Evolutionary conservation across 805 yeast genomes (phyloP).

Genomic region (Pichia nanzhaoensis): DNA sequence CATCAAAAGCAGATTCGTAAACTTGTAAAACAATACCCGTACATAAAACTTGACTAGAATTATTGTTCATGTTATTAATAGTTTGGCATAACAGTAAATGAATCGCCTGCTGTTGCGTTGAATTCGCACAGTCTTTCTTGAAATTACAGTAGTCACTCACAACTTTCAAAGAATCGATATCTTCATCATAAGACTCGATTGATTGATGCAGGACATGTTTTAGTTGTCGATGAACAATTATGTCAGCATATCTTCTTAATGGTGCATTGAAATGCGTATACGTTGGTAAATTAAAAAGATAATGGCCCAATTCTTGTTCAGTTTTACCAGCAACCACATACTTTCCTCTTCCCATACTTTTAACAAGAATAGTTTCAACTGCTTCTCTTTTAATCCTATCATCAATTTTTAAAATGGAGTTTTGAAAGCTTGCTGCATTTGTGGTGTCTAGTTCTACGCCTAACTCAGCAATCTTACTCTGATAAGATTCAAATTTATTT

Average conservation of each 20-base stretch:
- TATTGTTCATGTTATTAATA: slow-evolving; percentile 62
- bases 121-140: slow-evolving; percentile 88
- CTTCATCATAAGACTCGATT: slow-evolving; percentile 40
- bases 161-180: slow-evolving; percentile 65
- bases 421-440: slow-evolving; percentile 62
- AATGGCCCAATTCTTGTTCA: slow-evolving; percentile 76
- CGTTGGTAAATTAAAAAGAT: slow-evolving; percentile 71
- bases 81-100: slow-evolving; percentile 81
- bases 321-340: slow-evolving; percentile 85
- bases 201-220: slow-evolving; percentile 50
- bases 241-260: slow-evolving; percentile 83
- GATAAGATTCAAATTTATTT: slow-evolving; percentile 73
- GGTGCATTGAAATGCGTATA: slow-evolving; percentile 96
- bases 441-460: slow-evolving; percentile 70
- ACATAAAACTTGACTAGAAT: slow-evolving; percentile 75
- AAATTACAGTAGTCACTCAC: slow-evolving; percentile 91
- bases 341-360: slow-evolving; percentile 79
- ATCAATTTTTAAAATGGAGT: slow-evolving; percentile 57
- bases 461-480: slow-evolving; percentile 58
- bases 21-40: slow-evolving; percentile 88
- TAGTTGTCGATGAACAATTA: slow-evolving; percentile 87
- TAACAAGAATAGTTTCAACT: slow-evolving; percentile 70
- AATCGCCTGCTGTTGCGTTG: slow-evolving; percentile 91
- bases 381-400: slow-evolving; percentile 62
- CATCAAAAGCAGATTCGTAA: slow-evolving; percentile 94